Conservation (phyloP, 139 green algal species). For the Picochlorum sp. region DNA sequence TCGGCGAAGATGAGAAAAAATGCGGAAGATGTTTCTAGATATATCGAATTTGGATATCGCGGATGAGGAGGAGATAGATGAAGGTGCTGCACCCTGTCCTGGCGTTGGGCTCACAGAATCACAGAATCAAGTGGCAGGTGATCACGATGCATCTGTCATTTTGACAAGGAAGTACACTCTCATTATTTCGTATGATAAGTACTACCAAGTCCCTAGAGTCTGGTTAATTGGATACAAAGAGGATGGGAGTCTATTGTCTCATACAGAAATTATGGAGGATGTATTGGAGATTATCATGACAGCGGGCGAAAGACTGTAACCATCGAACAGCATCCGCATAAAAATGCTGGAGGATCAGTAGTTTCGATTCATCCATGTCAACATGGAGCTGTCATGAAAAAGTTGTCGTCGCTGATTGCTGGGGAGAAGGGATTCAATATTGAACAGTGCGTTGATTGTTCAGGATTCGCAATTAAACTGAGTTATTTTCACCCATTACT, state of each 20-base stretch:
- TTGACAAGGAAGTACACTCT: slow-evolving; percentile 81
- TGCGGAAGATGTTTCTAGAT: slow-evolving; percentile 56
- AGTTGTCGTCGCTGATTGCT: slow-evolving; percentile 46
- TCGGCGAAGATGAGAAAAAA: background rate
- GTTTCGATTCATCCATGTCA: slow-evolving; percentile 85
- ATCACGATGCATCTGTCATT: slow-evolving; percentile 32
- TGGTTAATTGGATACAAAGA: slow-evolving; percentile 84
- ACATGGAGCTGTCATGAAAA: slow-evolving; percentile 74
- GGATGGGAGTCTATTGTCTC: slow-evolving; percentile 43
- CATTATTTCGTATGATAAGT: slow-evolving; percentile 89
- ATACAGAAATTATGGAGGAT: slow-evolving; percentile 70
- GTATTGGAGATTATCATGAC: slow-evolving; percentile 41
- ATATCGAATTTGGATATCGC: slow-evolving; percentile 63
- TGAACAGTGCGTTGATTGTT: slow-evolving; percentile 21
- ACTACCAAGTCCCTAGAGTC: slow-evolving; percentile 73
- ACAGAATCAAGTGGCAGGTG: background rate
- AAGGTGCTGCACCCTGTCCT: slow-evolving; percentile 30
- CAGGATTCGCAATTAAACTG: slow-evolving; percentile 31
- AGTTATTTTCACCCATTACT: slow-evolving; percentile 22
- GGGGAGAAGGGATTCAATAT: slow-evolving; percentile 18
- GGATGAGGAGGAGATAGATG: slow-evolving; percentile 26
- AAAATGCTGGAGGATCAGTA: slow-evolving; percentile 28
- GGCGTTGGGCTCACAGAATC: background rate
- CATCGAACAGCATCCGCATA: slow-evolving; percentile 75
- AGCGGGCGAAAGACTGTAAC: slow-evolving; percentile 85